Evolutionary conservation across 192 early-diverging fungal genomes (phyloP), one percentile per base, ranked within the genome.

Genomic region (Backusella tarrabulga): DNA sequence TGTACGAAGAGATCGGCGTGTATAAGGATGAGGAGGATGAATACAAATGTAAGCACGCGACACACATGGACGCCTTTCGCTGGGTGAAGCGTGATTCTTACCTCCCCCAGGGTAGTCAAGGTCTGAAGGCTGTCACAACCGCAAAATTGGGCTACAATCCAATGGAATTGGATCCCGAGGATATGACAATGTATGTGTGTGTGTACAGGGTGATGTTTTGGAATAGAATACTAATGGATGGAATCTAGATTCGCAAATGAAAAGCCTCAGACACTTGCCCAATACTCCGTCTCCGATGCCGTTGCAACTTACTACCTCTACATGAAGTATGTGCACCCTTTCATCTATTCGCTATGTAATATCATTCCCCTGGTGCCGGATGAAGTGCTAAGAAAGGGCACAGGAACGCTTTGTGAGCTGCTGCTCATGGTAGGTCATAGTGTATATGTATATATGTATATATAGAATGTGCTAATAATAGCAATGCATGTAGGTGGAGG

Each of bases 1-100:
- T 99, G 92, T 87, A 91, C 71, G 82, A 89, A 85, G 95, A 95
- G 89, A 96, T 95, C 38, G 97, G 98, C 0, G 94, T 97, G 83
- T 88, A 86, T 60, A 93, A 92, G 77, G 91, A 95, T 73, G 88
- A 88, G 3, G 87, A 89, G 14, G 93, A 93, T 74, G 95, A 96
- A 81, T 99, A 98, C 88, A 93, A 93, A 75, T 91, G 93, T 54
- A 89, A 91, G 66, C 90, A 92, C 72, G 95, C 93, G 46, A 89
- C 92, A 29, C 98, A 99, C 79, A 96, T 98, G 95, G 98, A 99
- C 82, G 95, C 95, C 4, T 92, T 97, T 73, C 93, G 93, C 40
- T 99, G 98, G 98, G 98, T 99, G 1, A 98, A 98, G 79, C 94
- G 98, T 77, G 98, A 99, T 87, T 94, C 92, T 66, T 99, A 99